Evolutionary conservation across 192 early-diverging fungal genomes (phyloP), one percentile per base, ranked within the genome.

Genomic region (Coemansia sp.): DNA sequence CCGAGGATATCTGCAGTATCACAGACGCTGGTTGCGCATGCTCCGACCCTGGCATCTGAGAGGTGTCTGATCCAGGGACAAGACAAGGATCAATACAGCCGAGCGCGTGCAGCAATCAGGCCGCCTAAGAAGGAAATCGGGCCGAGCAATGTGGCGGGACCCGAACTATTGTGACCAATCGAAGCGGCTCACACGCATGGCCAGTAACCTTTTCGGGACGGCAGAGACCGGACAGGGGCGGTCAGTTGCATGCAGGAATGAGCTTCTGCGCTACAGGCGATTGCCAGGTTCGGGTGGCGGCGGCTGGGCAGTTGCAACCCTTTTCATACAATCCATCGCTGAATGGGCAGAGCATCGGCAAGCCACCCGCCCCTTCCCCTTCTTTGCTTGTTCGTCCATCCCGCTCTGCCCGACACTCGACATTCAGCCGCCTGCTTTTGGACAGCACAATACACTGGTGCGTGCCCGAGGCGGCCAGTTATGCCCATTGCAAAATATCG

Each of bases 221-320:
- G 11, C 2, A 21, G 19, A 17, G 32, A 32, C 32, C 32, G 32
- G 6, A 7, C 32, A 32, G 5, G 32, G 5, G 32, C 32, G 32
- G 32, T 32, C 32, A 32, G 32, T n/a, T 45, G 43, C 14, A 21
- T 21, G 19, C 19, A 21, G 19, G 19, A 21, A 45, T 10, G 14
- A 12, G 43, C 43, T n/a, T 45, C 12, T 45, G 43, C 43, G 14
- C 14, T 12, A 5, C 14, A 15, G 43, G 2, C 43, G 43, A n/a
- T 17, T 1, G 43, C 43, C n/a, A 12, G 19, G 19, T 21, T 21
- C 19, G 43, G 43, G 69, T 71, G 69, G 69, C 69, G 69, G 69
- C 57, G 63, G 58, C 69, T 63, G 62, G 62, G 62, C 62, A 70
- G 69, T 68, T 67, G 39, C 59, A 63, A 62, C 38, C 66, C 58